Evolutionary conservation across 176 grass and related monocot species (phyloP).

Genomic region (Avena atlantica): DNA sequence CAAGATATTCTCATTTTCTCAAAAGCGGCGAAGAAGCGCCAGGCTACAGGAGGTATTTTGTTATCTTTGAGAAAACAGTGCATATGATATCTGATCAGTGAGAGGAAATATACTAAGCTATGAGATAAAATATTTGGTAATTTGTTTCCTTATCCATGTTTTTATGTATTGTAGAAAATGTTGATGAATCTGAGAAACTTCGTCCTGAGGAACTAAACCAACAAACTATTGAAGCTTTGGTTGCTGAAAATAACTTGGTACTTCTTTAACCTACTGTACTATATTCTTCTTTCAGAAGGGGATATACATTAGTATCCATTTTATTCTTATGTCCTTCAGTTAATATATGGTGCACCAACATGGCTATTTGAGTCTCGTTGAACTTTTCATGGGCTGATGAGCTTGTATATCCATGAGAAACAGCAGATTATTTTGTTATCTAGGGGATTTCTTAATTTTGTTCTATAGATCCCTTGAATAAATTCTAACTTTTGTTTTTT

Average conservation of each 20-base stretch:
- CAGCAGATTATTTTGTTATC: constrained; percentile 17
- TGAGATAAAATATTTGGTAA: constrained; percentile 31
- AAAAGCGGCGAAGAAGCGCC: constrained; percentile 79
- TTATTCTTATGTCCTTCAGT: constrained; percentile 32
- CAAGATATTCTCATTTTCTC: constrained; percentile 98
- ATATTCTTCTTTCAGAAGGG: constrained; percentile 26
- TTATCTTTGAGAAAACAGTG: constrained; percentile 30
- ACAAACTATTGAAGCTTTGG: constrained; percentile 98
- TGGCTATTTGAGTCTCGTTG: background rate
- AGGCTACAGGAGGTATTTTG: constrained; percentile 70
- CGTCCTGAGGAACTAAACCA: constrained; percentile 98
- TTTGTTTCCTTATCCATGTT: constrained; percentile 26
- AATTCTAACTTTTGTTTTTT: constrained; percentile 7
- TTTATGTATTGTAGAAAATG: constrained; percentile 63
- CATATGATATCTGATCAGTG: constrained; percentile 17
- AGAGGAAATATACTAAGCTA: background rate
- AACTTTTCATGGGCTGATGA: constrained; percentile 6
- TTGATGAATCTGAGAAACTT: constrained; percentile 86
- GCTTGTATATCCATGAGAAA: background rate
- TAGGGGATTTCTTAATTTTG: background rate
- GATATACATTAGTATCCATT: constrained; percentile 18
- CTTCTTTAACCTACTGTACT: constrained; percentile 36
- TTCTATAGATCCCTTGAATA: constrained; percentile 16
- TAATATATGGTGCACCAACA: background rate
- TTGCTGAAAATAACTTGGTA: constrained; percentile 99